phyloP scores from a whole-genome alignment of 257 asterid genomes.

The Solanum medicagineum region DNA sequence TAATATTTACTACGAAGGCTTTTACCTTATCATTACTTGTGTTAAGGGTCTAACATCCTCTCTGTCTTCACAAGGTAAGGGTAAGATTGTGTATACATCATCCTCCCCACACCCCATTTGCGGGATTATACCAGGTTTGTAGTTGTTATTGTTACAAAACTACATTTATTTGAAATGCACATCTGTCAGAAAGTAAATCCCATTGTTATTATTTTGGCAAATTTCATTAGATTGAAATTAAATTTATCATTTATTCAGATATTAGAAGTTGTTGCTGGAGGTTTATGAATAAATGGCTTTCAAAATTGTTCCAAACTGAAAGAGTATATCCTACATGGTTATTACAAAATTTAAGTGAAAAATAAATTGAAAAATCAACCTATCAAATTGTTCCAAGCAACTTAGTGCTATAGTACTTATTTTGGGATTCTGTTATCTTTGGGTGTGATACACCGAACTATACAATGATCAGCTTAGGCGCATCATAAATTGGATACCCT shows the following conservation, averaged over 20 bases:
- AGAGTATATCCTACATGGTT: background rate
- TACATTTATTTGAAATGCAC: background rate
- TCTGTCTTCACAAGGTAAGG: background rate
- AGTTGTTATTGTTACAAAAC: background rate
- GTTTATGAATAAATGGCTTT: background rate
- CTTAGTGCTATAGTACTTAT: background rate
- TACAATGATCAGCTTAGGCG: background rate
- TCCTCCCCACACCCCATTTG: background rate
- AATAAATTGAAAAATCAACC: background rate
- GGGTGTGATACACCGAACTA: background rate
- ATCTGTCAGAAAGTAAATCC: background rate
- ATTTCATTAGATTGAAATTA: background rate
- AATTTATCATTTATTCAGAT: background rate
- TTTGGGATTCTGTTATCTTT: background rate
- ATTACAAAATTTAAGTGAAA: background rate
- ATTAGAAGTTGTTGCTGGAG: background rate
- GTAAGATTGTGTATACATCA: background rate
- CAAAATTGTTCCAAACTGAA: background rate
- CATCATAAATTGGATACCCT: background rate
- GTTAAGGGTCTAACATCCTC: background rate
- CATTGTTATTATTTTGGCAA: background rate
- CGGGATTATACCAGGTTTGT: background rate
- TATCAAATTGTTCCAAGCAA: background rate
- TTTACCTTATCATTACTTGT: background rate
- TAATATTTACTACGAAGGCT: background rate